phyloP scores from a whole-genome alignment of 2,329 filamentous ascomycete species.

The Pestalotiopsis sp. region DNA sequence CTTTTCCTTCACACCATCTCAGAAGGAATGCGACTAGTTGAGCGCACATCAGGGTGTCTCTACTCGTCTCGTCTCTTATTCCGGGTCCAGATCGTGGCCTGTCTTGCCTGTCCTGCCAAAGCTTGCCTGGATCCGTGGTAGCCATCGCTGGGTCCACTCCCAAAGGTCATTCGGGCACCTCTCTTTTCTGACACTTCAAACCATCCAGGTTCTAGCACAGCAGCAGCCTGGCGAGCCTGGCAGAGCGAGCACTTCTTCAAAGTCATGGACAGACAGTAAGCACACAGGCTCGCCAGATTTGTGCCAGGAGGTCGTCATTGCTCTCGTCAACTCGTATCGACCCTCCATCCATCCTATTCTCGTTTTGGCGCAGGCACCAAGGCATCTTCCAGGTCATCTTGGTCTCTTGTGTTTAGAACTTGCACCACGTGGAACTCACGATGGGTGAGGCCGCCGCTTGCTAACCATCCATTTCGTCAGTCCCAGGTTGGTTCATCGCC shows the following conservation, averaged over 20 bases:
- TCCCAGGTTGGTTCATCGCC: no score
- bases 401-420: no score
- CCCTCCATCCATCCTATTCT: neutral
- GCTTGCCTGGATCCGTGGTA: neutral
- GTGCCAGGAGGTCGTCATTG: neutral
- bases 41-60: neutral
- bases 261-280: no score
- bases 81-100: no score
- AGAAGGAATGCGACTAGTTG: neutral
- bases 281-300: neutral
- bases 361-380: neutral
- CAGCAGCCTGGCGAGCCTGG: no score
- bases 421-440: no score
- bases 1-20: conserved; percentile 7
- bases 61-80: neutral
- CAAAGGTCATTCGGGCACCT: neutral
- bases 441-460: no score
- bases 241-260: no score
- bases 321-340: neutral
- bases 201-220: neutral
- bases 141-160: neutral
- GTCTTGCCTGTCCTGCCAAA: no score
- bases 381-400: neutral
- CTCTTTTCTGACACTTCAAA: neutral
- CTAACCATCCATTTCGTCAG: no score